These are phyloP conservation scores for Hygrophorus russula DNA, from an alignment of 768 basidiomycete species.

Conservation along the genomic window DNA sequence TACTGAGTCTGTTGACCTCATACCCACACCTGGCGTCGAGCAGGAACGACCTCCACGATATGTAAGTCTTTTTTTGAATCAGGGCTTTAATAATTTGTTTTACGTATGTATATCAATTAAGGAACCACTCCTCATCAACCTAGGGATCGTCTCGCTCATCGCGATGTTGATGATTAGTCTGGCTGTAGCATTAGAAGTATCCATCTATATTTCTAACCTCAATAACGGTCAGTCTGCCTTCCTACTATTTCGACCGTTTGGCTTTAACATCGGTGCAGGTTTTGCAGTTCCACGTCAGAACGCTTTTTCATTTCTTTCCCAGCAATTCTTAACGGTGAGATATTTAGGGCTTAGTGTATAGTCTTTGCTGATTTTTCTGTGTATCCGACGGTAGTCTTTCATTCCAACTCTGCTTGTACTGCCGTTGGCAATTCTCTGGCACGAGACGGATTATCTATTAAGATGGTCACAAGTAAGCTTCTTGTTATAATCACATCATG, in stretches of 20 bases:
- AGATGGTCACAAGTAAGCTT: slow-evolving; percentile 45
- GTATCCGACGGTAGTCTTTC: slow-evolving; percentile 33
- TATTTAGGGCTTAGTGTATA: neutral
- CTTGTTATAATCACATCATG: neutral
- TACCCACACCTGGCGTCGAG: slow-evolving; percentile 30
- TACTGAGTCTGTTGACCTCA: slow-evolving; percentile 34
- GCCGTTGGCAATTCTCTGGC: slow-evolving; percentile 40
- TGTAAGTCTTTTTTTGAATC: slow-evolving; percentile 20
- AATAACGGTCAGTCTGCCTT: slow-evolving; percentile 26
- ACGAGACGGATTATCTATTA: slow-evolving; percentile 41
- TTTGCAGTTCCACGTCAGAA: slow-evolving; percentile 35
- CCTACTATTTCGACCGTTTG: neutral
- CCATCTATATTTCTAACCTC: slow-evolving; percentile 26
- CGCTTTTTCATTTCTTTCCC: slow-evolving; percentile 37
- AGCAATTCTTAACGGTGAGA: slow-evolving; percentile 33
- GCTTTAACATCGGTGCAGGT: slow-evolving; percentile 24
- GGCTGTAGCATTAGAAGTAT: slow-evolving; percentile 39
- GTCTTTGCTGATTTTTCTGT: neutral
- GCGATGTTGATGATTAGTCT: slow-evolving; percentile 33
- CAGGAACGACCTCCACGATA: slow-evolving; percentile 28
- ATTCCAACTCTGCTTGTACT: slow-evolving; percentile 43
- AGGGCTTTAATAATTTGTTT: neutral
- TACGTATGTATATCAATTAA: slow-evolving; percentile 7
- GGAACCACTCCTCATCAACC: slow-evolving; percentile 23
- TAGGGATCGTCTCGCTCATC: slow-evolving; percentile 25